A percentile compares a stretch with the other conserved stretches of the same genome.
These are phyloP conservation scores for Rhizopogon vulgaris DNA, from an alignment of 768 basidiomycete species.

Conservation along the genomic window DNA sequence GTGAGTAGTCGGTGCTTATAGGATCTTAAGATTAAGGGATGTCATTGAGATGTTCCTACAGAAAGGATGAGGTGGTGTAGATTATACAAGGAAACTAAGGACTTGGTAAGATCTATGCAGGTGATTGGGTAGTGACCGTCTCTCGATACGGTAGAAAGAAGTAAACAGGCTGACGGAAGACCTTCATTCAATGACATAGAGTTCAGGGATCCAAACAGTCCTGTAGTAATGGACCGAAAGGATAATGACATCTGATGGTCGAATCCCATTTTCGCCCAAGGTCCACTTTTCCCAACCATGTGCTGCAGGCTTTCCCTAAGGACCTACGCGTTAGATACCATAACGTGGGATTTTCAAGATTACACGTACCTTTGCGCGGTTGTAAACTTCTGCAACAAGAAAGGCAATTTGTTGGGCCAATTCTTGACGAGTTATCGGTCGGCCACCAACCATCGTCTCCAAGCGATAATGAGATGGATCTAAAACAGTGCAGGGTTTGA, in stretches of 20 bases:
- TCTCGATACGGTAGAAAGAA: neutral
- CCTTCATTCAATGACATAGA: slow-evolving; percentile 21
- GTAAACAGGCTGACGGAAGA: neutral
- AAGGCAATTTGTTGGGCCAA: slow-evolving; percentile 6
- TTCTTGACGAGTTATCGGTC: slow-evolving; percentile 14
- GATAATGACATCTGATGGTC: slow-evolving; percentile 11
- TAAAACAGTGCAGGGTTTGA: neutral
- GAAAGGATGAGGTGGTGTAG: neutral
- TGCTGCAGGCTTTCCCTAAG: neutral
- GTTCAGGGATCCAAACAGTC: slow-evolving; percentile 22
- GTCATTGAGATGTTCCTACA: neutral
- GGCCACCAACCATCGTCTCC: slow-evolving; percentile 4
- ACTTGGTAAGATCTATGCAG: neutral
- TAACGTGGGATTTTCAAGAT: neutral
- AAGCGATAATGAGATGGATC: slow-evolving; percentile 12
- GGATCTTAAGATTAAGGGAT: neutral
- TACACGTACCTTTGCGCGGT: neutral
- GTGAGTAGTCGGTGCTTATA: neutral
- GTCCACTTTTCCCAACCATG: slow-evolving; percentile 16
- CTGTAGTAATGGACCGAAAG: slow-evolving; percentile 21
- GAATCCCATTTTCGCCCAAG: slow-evolving; percentile 10
- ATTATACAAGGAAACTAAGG: neutral
- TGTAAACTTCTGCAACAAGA: neutral
- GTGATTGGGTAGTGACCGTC: no score
- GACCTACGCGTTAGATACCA: neutral